These are phyloP conservation scores for Mycena latifolia DNA, from an alignment of 768 basidiomycete genomes.

Conservation along the genomic window DNA sequence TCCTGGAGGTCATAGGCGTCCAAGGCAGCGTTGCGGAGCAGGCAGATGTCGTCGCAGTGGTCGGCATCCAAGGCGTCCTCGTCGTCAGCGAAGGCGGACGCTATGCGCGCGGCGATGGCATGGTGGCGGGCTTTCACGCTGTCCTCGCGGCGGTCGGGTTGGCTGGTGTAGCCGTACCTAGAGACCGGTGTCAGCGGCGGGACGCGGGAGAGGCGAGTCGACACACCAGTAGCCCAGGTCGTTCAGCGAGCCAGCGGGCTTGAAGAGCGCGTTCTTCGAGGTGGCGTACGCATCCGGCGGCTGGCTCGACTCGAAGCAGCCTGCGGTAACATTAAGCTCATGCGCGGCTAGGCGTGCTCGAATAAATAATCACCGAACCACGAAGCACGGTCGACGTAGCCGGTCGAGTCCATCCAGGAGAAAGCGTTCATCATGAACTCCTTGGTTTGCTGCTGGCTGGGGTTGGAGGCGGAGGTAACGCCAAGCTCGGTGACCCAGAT, in stretches of 20 bases:
- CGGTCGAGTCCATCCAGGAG: conserved; percentile 19
- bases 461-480: conserved; percentile 23
- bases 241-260: background rate
- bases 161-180: conserved; percentile 18
- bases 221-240: conserved; percentile 15
- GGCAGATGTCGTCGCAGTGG: conserved; percentile 8
- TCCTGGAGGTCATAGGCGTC: conserved; percentile 8
- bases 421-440: conserved; percentile 31
- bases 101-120: background rate
- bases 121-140: background rate
- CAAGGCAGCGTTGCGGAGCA: background rate
- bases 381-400: conserved; percentile 26
- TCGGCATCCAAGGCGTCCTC: background rate
- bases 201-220: background rate
- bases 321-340: too few species aligned
- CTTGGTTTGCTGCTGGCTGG: conserved; percentile 20
- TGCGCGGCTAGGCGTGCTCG: too few species aligned
- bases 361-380: background rate
- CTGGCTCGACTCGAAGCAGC: conserved; percentile 8
- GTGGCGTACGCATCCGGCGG: conserved; percentile 15
- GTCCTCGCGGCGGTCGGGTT: conserved; percentile 10
- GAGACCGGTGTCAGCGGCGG: background rate
- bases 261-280: conserved; percentile 7
- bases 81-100: background rate
- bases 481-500: conserved; percentile 33